A percentile compares a stretch with the other conserved stretches of the same genome.
Conservation (phyloP, 225 moss, liverwort and hornwort genomes). For the Rhytidiadelphus loreus region DNA sequence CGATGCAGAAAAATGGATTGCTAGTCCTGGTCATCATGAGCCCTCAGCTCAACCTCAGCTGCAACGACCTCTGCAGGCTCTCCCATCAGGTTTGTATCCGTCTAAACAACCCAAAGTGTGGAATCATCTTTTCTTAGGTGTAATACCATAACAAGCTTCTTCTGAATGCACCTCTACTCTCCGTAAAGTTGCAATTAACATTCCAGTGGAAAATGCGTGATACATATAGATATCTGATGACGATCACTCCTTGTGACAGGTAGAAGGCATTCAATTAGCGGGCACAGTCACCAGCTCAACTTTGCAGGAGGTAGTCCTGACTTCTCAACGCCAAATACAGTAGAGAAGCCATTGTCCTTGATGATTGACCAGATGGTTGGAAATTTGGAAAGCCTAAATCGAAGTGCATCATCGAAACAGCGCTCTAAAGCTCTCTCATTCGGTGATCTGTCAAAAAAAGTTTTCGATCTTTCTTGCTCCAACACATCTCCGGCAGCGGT, state of each 20-base stretch:
- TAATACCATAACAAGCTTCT: not conserved
- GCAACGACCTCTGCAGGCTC: conserved; percentile 5
- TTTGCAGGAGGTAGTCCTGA: conserved; percentile 14
- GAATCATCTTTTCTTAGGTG: not conserved
- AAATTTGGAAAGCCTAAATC: not conserved
- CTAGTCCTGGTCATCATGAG: conserved; percentile 17
- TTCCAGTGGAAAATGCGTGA: not conserved
- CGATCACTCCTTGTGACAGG: not conserved
- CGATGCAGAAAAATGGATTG: conserved; percentile 45
- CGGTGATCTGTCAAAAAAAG: conserved; percentile 17
- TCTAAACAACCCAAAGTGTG: not conserved
- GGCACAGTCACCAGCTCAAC: conserved; percentile 4
- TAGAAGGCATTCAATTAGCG: conserved; percentile 27
- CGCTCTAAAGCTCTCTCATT: conserved; percentile 24
- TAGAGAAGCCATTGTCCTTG: conserved; percentile 13
- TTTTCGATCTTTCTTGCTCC: conserved; percentile 21
- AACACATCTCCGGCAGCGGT: not conserved
- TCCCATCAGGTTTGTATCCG: conserved; percentile 13
- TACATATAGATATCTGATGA: not conserved
- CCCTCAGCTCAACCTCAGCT: conserved; percentile 15
- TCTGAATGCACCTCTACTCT: not conserved
- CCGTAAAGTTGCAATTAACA: not conserved
- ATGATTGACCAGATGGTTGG: not conserved
- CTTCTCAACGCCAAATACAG: not conserved
- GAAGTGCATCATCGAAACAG: conserved; percentile 14